Conservation (phyloP, 2,329 filamentous ascomycete species). For the Tolypocladium capitatum region DNA sequence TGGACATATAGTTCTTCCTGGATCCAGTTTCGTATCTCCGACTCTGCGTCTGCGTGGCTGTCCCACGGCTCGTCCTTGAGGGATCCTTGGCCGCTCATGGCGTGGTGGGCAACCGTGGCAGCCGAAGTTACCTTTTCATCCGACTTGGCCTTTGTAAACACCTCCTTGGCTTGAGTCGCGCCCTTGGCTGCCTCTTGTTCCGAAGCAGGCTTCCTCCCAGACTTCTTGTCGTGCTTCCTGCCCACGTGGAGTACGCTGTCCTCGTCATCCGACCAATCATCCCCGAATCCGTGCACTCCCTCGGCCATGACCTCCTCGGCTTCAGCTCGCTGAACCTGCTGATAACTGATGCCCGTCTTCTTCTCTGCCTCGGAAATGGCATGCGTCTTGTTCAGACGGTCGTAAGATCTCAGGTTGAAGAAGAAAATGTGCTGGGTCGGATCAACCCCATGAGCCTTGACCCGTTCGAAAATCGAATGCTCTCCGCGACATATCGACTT, state of each 20-base stretch:
- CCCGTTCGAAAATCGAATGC: constrained; percentile 75
- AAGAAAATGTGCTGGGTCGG: constrained; percentile 74
- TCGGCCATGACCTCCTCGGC: constrained; percentile 78
- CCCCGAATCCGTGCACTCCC: constrained; percentile 49
- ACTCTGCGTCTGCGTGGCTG: constrained; percentile 46
- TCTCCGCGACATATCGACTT: constrained; percentile 88
- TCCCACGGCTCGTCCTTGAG: constrained; percentile 64
- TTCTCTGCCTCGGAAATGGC: constrained; percentile 63
- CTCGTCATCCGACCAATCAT: constrained; percentile 19
- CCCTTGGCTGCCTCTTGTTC: constrained; percentile 22
- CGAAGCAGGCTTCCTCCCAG: constrained; percentile 11
- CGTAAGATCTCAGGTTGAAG: constrained; percentile 88
- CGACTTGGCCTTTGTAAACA: constrained; percentile 36
- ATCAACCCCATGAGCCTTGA: constrained; percentile 60
- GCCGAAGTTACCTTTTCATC: constrained; percentile 24
- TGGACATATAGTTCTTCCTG: constrained; percentile 96
- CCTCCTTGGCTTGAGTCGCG: constrained; percentile 33
- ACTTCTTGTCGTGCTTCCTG: constrained; percentile 36
- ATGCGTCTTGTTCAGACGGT: constrained; percentile 75
- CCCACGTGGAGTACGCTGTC: constrained; percentile 14
- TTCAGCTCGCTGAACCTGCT: constrained; percentile 75
- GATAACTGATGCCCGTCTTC: constrained; percentile 69
- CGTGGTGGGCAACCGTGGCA: constrained; percentile 55
- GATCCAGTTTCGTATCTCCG: constrained; percentile 77
- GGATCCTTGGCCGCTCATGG: constrained; percentile 55